phyloP scores from a whole-genome alignment of 2,329 filamentous ascomycete genomes.

The Aspergillus hortae region DNA sequence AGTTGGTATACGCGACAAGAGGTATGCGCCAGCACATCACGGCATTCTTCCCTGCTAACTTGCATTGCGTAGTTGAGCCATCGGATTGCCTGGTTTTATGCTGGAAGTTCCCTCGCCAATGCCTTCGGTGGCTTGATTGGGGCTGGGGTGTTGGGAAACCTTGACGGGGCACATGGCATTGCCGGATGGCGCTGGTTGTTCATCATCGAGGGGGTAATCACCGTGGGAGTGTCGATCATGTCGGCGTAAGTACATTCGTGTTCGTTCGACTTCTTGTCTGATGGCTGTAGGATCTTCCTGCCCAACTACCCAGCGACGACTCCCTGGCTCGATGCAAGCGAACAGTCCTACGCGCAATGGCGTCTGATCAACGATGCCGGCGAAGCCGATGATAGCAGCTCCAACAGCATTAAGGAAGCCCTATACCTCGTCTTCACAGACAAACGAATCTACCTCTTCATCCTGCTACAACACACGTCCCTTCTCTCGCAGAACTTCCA shows the following conservation, averaged over 20 bases:
- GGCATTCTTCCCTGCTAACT: conserved; percentile 29
- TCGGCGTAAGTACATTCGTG: conserved; percentile 27
- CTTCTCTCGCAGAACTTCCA: conserved; percentile 56
- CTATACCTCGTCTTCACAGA: conserved; percentile 36
- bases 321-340: conserved; percentile 50
- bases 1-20: conserved; percentile 66
- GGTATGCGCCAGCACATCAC: conserved; percentile 32
- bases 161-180: conserved; percentile 24
- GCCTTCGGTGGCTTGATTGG: conserved; percentile 52
- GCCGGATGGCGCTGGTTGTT: conserved; percentile 38
- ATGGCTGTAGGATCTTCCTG: conserved; percentile 34
- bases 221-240: conserved; percentile 34
- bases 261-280: conserved; percentile 12
- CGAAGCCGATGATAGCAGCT: conserved; percentile 40
- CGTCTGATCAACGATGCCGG: conserved; percentile 49
- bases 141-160: conserved; percentile 46
- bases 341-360: conserved; percentile 54
- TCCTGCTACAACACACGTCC: conserved; percentile 47
- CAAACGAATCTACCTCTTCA: conserved; percentile 38
- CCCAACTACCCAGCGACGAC: conserved; percentile 54
- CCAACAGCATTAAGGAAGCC: conserved; percentile 43
- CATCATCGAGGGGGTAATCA: conserved; percentile 38
- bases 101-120: conserved; percentile 47
- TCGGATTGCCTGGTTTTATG: conserved; percentile 48
- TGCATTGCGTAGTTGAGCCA: conserved; percentile 35